These are phyloP conservation scores for Fomitopsis schrenkii DNA, from an alignment of 1,284 basidiomycete genomes.

Conservation along the genomic window DNA sequence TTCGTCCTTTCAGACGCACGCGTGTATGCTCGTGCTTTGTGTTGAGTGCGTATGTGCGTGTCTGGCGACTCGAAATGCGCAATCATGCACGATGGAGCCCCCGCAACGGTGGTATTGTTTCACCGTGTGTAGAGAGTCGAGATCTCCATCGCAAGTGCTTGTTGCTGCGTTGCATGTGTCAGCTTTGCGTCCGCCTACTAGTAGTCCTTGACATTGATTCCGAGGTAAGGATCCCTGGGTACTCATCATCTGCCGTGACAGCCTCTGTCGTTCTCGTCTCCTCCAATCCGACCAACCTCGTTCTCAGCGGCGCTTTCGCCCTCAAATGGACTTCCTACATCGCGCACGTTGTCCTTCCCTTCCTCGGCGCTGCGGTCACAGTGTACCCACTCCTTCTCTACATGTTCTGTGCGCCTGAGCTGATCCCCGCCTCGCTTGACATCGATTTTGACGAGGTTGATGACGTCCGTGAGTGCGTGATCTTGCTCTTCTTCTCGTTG, in stretches of 20 bases:
- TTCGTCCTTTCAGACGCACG: background rate
- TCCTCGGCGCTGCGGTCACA: slow-evolving; percentile 55
- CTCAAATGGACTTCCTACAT: slow-evolving; percentile 40
- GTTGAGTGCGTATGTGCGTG: too few relatives aligned
- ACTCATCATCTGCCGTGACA: slow-evolving; percentile 6
- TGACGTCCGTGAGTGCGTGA: slow-evolving; percentile 38
- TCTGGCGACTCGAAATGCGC: too few relatives aligned
- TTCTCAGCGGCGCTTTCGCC: slow-evolving; percentile 60
- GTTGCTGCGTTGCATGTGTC: too few relatives aligned
- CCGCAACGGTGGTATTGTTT: too few relatives aligned
- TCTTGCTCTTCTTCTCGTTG: background rate
- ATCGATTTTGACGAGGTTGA: slow-evolving; percentile 29
- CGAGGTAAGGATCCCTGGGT: background rate
- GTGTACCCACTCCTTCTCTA: slow-evolving; percentile 49
- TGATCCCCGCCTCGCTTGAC: slow-evolving; percentile 46
- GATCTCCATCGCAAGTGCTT: too few relatives aligned
- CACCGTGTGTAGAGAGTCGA: too few relatives aligned
- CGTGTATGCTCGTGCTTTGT: background rate
- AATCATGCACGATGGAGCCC: too few relatives aligned
- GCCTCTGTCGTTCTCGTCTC: slow-evolving; percentile 49
- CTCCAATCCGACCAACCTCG: slow-evolving; percentile 65
- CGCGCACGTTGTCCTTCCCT: slow-evolving; percentile 68
- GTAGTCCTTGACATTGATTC: too few relatives aligned
- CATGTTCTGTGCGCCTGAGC: slow-evolving; percentile 46
- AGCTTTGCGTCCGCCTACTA: too few relatives aligned